A percentile compares a stretch with the other conserved stretches of the same genome.
These are phyloP conservation scores for Trichoderma lentiforme DNA, from an alignment of 2,329 filamentous ascomycete genomes.

Conservation along the genomic window DNA sequence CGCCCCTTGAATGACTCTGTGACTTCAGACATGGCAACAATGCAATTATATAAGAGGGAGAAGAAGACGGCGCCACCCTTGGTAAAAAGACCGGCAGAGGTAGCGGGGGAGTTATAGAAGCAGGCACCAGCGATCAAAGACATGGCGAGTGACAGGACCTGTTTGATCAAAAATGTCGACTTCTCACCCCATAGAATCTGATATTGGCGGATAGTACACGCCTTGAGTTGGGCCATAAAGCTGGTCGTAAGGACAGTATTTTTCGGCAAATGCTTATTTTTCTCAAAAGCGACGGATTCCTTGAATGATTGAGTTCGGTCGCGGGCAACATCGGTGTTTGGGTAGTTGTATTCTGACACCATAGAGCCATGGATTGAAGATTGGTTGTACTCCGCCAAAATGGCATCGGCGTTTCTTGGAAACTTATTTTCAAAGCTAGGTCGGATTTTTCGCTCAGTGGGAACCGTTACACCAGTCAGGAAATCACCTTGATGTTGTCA, in stretches of 20 bases:
- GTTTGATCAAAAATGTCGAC: conserved; percentile 60
- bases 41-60: conserved; percentile 57
- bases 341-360: conserved; percentile 52
- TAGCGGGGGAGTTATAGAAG: conserved; percentile 61
- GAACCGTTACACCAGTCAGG: conserved; percentile 62
- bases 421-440: conserved; percentile 38
- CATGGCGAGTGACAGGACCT: conserved; percentile 53
- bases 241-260: conserved; percentile 29
- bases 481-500: conserved; percentile 49
- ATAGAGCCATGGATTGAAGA: not conserved
- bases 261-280: conserved; percentile 52
- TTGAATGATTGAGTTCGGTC: conserved; percentile 52
- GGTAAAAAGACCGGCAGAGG: conserved; percentile 58
- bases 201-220: conserved; percentile 58
- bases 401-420: conserved; percentile 41
- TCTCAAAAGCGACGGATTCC: conserved; percentile 50
- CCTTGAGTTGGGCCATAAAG: conserved; percentile 53
- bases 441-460: conserved; percentile 63
- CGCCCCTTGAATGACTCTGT: conserved; percentile 59
- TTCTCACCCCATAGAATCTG: conserved; percentile 65
- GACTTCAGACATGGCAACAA: conserved; percentile 64
- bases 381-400: conserved; percentile 48
- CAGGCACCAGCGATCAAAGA: conserved; percentile 63
- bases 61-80: conserved; percentile 65
- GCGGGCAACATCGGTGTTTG: conserved; percentile 46